Base-by-base conservation (phyloP, 179 eudicot genomes). In the Spinacia oleracea region DNA sequence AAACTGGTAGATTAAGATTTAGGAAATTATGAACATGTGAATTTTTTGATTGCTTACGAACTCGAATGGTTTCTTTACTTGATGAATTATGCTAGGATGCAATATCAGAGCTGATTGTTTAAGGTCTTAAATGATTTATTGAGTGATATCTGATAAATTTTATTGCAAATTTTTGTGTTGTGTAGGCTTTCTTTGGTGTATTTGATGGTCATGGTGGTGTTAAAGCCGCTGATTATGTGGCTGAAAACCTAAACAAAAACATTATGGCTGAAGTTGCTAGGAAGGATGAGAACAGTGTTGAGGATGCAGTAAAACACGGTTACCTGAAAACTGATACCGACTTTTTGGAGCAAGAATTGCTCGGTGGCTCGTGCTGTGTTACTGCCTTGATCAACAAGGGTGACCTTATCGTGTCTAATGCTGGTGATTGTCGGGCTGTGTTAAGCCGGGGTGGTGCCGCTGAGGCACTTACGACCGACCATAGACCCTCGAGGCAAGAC, bases 401-500 rank as follows among this genome's bases (percentile, higher is more conserved):
- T 23, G 80, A 91, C 66, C 87, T 96, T 10, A 83, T 93, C 16
- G 94, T 93, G 32, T 96, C 99, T 1, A 92, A 93, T 76, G 97
- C 92, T 16, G 99, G 99, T 32, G 99, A 96, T 63, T 96, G 98
- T 78, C 98, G 98, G 5, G 98, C 97, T 20, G 98, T 96, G 16
- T 70, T 92, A 32, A 96, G 99, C 83, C 72, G 85, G 38, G 88
- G 83, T 16, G 99, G 99, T 48, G 77, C 82, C 23, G 96, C 97
- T 1, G 90, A 89, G 86, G 89, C 94, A 40, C 90, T 96, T 32
- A 93, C 99, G 0, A 81, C 81, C 0, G 99, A 96, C 68, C 99
- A 96, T 55, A 88, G 93, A 1, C 98, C 99, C 35, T 93, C 96
- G 0, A 86, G 97, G 74, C 86, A 84, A 53, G 98, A 90, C 4